Conservation (phyloP, 371 early-diverging fungal genomes). For the Zopfochytrium polystomum region DNA sequence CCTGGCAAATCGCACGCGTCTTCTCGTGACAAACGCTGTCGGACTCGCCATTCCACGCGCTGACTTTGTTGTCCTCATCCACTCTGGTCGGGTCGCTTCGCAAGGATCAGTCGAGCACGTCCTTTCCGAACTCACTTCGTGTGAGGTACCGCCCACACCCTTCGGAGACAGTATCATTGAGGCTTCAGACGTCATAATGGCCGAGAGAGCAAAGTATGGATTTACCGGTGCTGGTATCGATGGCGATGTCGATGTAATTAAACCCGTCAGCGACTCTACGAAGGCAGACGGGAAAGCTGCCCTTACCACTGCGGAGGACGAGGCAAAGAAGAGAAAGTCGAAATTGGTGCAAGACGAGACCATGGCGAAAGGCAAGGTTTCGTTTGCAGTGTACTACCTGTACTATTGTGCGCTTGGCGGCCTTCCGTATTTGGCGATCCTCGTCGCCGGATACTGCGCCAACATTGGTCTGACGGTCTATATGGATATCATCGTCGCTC, state of each 20-base stretch:
- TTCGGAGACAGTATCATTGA: slow-evolving; percentile 3
- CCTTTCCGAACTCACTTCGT: slow-evolving; percentile 12
- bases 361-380: slow-evolving; percentile 23
- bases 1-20: slow-evolving; percentile 23
- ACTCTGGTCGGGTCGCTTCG: slow-evolving; percentile 61
- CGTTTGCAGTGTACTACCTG: slow-evolving; percentile 21
- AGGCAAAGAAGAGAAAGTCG: slow-evolving; percentile 1
- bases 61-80: slow-evolving; percentile 68
- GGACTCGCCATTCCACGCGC: slow-evolving; percentile 21
- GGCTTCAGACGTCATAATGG: slow-evolving; percentile 4
- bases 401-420: slow-evolving; percentile 34
- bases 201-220: slow-evolving; percentile 5
- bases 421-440: slow-evolving; percentile 1
- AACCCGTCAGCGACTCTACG: slow-evolving; percentile 1
- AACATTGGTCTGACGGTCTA: slow-evolving; percentile 11
- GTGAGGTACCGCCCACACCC: neutral
- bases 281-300: no score
- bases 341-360: slow-evolving; percentile 30
- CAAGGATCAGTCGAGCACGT: slow-evolving; percentile 48
- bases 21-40: slow-evolving; percentile 35
- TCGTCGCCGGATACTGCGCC: slow-evolving; percentile 22
- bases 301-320: neutral
- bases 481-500: slow-evolving; percentile 12
- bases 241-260: neutral
- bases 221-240: no score